phyloP scores from a whole-genome alignment of 768 basidiomycete species.

The Boletus vinaceobasis region DNA sequence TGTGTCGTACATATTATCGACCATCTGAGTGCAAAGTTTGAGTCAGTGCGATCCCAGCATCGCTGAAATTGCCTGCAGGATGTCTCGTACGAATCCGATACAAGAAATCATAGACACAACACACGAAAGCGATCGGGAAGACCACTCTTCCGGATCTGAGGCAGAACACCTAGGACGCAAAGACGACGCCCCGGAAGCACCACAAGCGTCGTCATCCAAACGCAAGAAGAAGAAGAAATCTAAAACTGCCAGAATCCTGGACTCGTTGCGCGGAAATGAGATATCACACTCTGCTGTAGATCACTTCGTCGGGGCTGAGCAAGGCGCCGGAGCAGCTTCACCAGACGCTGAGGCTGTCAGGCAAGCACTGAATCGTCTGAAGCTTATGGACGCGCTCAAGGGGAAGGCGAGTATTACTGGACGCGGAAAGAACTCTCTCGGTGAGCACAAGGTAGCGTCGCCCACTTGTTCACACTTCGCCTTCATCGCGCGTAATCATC shows the following conservation, averaged over 20 bases:
- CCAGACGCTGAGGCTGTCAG: slow-evolving; percentile 66
- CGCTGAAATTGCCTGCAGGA: not conserved
- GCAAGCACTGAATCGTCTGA: slow-evolving; percentile 69
- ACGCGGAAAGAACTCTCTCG: slow-evolving; percentile 73
- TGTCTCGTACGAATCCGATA: slow-evolving; percentile 38
- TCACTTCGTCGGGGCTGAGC: slow-evolving; percentile 59
- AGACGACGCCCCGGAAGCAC: slow-evolving; percentile 11
- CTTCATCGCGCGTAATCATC: slow-evolving; percentile 8
- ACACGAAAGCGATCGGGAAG: slow-evolving; percentile 34
- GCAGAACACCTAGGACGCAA: slow-evolving; percentile 23
- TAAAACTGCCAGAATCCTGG: slow-evolving; percentile 54
- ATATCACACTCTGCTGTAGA: slow-evolving; percentile 64
- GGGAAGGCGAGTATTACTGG: slow-evolving; percentile 78
- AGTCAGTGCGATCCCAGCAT: not conserved
- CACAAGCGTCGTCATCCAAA: slow-evolving; percentile 38
- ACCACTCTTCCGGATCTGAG: slow-evolving; percentile 29
- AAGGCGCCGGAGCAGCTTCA: slow-evolving; percentile 39
- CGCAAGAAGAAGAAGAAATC: slow-evolving; percentile 92
- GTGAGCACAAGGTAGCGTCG: slow-evolving; percentile 77
- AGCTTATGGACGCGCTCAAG: slow-evolving; percentile 80
- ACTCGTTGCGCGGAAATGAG: slow-evolving; percentile 47
- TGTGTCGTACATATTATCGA: slow-evolving; percentile 9
- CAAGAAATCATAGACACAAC: slow-evolving; percentile 42
- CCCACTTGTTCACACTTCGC: not conserved
- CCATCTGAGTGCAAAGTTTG: not conserved